Evolutionary conservation across 176 grass and related monocot species (phyloP).

Genomic region (Rhynchospora breviuscula): DNA sequence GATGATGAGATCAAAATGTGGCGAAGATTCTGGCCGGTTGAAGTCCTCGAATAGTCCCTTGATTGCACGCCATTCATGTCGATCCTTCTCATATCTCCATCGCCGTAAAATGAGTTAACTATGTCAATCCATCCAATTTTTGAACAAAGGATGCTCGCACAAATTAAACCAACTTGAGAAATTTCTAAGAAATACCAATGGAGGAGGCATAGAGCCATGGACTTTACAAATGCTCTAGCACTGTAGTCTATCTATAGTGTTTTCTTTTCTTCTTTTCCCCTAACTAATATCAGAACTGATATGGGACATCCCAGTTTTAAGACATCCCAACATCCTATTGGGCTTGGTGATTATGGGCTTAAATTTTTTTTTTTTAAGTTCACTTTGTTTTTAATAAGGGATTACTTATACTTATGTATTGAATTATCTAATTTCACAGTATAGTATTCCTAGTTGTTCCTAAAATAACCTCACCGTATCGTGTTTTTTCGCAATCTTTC

Average conservation of each 20-base stretch:
- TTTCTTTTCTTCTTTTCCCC: background rate
- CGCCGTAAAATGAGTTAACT: background rate
- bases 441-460: too few species aligned
- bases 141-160: background rate
- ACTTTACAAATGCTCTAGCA: background rate
- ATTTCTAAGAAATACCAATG: background rate
- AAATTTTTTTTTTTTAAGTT: too few species aligned
- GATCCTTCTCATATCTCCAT: background rate
- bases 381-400: too few species aligned
- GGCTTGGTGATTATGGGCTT: too few species aligned
- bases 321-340: too few species aligned
- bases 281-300: too few species aligned
- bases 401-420: too few species aligned
- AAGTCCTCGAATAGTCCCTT: slow-evolving; percentile 37
- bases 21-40: slow-evolving; percentile 61
- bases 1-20: slow-evolving; percentile 62
- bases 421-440: too few species aligned
- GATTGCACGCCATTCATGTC: background rate
- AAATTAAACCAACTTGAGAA: background rate
- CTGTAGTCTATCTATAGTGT: background rate
- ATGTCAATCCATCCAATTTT: background rate
- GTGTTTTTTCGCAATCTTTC: too few species aligned
- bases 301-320: too few species aligned
- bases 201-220: background rate
- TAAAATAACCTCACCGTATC: too few species aligned